These are phyloP conservation scores for Darksidea phi DNA, from an alignment of 495 filamentous ascomycete species.

Conservation along the genomic window DNA sequence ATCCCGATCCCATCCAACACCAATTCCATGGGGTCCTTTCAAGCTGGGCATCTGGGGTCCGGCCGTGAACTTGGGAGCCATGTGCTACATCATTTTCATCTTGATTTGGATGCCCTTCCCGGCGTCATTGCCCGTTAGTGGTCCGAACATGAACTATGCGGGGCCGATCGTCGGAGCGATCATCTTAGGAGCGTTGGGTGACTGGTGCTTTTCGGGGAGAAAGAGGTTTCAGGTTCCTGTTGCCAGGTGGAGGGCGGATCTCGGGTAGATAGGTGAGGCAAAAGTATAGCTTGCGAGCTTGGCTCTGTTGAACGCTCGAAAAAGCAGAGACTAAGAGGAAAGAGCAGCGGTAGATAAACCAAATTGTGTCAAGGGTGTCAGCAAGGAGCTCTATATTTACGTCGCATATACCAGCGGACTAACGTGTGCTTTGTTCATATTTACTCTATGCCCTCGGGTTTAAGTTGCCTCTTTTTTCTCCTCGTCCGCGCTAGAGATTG, in stretches of 20 bases:
- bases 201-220: constrained; percentile 35
- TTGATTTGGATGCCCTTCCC: constrained; percentile 52
- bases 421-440: too few relatives aligned
- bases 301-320: too few relatives aligned
- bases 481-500: too few relatives aligned
- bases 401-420: too few relatives aligned
- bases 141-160: constrained; percentile 53
- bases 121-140: constrained; percentile 43
- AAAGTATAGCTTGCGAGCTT: constrained; percentile 24
- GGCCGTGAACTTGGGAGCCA: constrained; percentile 47
- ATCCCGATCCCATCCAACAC: constrained; percentile 36
- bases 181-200: constrained; percentile 29
- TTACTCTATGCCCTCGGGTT: too few relatives aligned
- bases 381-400: too few relatives aligned
- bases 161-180: constrained; percentile 33
- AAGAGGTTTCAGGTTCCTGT: constrained; percentile 35
- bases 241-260: constrained; percentile 18
- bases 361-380: too few relatives aligned
- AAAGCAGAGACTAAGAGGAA: too few relatives aligned
- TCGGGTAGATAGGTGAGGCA: not conserved
- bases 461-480: too few relatives aligned
- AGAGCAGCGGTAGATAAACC: too few relatives aligned
- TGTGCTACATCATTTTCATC: constrained; percentile 48
- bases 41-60: constrained; percentile 42
- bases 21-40: constrained; percentile 32